These are phyloP conservation scores for Pseudogymnoascus sp. DNA, from an alignment of 2,329 filamentous ascomycete genomes.

Conservation along the genomic window DNA sequence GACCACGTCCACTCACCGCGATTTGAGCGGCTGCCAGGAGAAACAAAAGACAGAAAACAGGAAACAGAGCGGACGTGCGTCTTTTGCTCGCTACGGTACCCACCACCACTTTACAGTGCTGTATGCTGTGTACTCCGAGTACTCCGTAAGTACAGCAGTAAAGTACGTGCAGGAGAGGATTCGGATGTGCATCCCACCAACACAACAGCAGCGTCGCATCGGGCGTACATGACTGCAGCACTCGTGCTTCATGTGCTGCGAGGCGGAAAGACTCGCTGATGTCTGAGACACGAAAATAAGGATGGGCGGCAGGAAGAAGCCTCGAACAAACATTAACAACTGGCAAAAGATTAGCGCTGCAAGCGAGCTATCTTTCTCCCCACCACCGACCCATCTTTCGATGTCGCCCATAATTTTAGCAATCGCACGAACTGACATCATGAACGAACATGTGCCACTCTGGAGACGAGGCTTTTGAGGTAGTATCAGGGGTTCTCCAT, in stretches of 20 bases:
- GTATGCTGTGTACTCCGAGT: neutral
- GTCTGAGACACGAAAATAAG: neutral
- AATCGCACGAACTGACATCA: neutral
- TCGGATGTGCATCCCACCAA: neutral
- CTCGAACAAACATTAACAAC: neutral
- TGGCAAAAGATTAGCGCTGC: neutral
- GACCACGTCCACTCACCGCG: neutral
- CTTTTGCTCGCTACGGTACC: neutral
- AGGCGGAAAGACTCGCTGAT: neutral
- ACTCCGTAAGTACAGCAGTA: neutral
- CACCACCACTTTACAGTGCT: neutral
- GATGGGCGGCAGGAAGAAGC: neutral
- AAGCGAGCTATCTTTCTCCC: neutral
- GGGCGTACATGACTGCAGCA: neutral
- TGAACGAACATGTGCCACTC: neutral
- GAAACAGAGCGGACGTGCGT: neutral
- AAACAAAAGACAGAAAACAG: neutral
- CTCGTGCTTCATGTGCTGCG: neutral
- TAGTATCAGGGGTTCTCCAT: neutral
- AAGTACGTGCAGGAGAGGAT: neutral
- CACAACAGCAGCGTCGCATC: neutral
- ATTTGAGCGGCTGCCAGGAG: neutral
- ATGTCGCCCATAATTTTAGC: neutral
- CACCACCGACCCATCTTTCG: neutral
- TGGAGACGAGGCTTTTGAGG: neutral